A percentile compares a stretch with the other conserved stretches of the same genome.
Conservation (phyloP, 768 basidiomycete species). For the Collybia mongolica region DNA sequence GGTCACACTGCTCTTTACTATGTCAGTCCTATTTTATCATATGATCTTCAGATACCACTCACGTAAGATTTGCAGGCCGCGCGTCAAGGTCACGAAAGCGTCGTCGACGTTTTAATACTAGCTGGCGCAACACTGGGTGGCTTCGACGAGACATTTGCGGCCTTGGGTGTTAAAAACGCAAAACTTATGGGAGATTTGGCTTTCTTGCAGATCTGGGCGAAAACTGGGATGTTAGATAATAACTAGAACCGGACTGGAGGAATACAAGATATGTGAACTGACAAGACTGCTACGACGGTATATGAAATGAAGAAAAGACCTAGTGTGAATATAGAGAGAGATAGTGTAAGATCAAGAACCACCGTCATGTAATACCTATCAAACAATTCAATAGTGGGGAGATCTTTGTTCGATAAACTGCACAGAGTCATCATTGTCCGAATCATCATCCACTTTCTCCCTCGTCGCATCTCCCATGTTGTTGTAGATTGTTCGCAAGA, state of each 20-base stretch:
- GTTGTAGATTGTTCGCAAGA: slow-evolving; percentile 61
- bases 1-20: slow-evolving; percentile 87
- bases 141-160: slow-evolving; percentile 61
- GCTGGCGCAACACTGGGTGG: slow-evolving; percentile 77
- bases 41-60: slow-evolving; percentile 2
- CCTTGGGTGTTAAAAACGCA: slow-evolving; percentile 39
- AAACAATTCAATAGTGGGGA: not conserved
- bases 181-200: slow-evolving; percentile 38
- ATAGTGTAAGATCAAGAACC: not conserved
- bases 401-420: slow-evolving; percentile 1
- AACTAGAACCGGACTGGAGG: not conserved
- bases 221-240: slow-evolving; percentile 35
- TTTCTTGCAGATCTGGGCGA: slow-evolving; percentile 52
- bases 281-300: too few relatives aligned
- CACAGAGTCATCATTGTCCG: slow-evolving; percentile 10
- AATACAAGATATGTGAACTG: not conserved
- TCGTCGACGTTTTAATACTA: slow-evolving; percentile 64
- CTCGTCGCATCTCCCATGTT: slow-evolving; percentile 37
- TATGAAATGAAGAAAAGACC: too few relatives aligned
- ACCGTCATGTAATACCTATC: not conserved
- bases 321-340: not conserved
- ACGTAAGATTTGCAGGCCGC: slow-evolving; percentile 54
- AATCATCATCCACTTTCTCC: not conserved
- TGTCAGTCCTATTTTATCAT: slow-evolving; percentile 30
- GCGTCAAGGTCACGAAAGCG: slow-evolving; percentile 59